Evolutionary conservation across 2,329 filamentous ascomycete genomes (phyloP), one percentile per base, ranked within the genome.

Genomic region (Biscogniauxia marginata): DNA sequence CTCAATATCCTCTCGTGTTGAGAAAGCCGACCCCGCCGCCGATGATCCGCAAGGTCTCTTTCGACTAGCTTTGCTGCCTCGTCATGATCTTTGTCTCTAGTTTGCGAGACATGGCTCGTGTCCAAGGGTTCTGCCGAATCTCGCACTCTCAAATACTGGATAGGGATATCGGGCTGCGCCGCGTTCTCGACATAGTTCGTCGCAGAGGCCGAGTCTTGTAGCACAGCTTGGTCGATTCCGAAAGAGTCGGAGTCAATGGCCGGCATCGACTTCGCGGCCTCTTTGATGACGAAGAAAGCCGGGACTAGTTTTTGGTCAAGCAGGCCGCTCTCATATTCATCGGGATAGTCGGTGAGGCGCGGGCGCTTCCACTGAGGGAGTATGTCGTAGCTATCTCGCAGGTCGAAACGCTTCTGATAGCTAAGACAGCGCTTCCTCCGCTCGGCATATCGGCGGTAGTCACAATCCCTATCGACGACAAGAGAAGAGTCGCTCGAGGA

Each of bases 1-100:
- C 79, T 78, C 19, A 87, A 73, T 54, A 86, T 85, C 43, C 83
- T 79, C 59, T 80, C 81, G 54, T 83, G 79, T 51, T 79, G 79
- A 21, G 82, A 82, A 59, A 81, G 73, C 11, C 75, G 74, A 54
- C 71, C 73, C 46, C 77, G 74, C 20, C 79, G 76, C 18, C 74
- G 74, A 58, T 76, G 75, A 53, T 67, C 73, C 43, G 73, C 70
- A 49, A 84, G 71, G 58, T 84, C 77, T 19, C 73, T 70, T 46
- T 74, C 73, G 8, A 84, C 82, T n/a, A 77, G 67, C 49, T 71
- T 70, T 3, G 80, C 79, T 1, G 82, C 82, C 19, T 74, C 70
- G 4, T 75, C 70, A 61, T 85, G 83, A 20, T 74, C 70, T 3
- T 71, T 67, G 61, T 85, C 82, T 48, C 75, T 73, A 16, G 77